Evolutionary conservation across 805 yeast species (phyloP).

Genomic region (Danielia oregonensis): DNA sequence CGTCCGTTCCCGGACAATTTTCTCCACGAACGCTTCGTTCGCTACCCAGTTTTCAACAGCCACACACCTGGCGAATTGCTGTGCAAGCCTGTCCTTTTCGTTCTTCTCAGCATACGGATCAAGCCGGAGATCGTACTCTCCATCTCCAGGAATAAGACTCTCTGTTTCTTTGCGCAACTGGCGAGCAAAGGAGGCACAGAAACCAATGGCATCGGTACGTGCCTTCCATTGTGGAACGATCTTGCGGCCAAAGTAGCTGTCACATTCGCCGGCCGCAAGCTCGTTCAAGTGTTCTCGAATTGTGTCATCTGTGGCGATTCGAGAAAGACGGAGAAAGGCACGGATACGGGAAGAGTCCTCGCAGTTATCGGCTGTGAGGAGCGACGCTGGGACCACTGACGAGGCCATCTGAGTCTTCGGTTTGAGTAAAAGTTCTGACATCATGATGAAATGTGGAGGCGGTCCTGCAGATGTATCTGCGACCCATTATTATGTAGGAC

Average conservation of each 20-base stretch:
- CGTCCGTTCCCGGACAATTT: conserved; percentile 32
- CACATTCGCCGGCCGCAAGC: conserved; percentile 20
- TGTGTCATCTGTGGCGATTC: conserved; percentile 39
- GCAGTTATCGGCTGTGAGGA: conserved; percentile 32
- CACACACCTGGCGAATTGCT: conserved; percentile 24
- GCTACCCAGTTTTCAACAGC: conserved; percentile 33
- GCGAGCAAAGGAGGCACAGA: conserved; percentile 27
- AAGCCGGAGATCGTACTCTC: conserved; percentile 26
- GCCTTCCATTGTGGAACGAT: conserved; percentile 37
- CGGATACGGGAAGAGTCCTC: conserved; percentile 29
- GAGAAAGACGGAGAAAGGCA: conserved; percentile 35
- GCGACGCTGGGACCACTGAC: conserved; percentile 4
- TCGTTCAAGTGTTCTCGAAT: conserved; percentile 37
- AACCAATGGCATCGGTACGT: conserved; percentile 27
- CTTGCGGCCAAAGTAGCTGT: conserved; percentile 21
- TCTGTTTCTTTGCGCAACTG: conserved; percentile 17
- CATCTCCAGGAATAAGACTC: conserved; percentile 2
- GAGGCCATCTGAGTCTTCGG: too few species aligned
- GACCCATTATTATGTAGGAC: too few species aligned
- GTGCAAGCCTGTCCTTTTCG: conserved; percentile 18
- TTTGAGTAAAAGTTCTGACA: too few species aligned
- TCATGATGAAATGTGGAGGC: too few species aligned
- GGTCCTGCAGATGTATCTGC: too few species aligned
- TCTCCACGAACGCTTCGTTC: conserved; percentile 33
- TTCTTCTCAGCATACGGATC: conserved; percentile 38